Percentiles rank a stretch among this genome's conserved stretches.
Conservation (phyloP, 306 rosid species). For the Quillaja saponaria region DNA sequence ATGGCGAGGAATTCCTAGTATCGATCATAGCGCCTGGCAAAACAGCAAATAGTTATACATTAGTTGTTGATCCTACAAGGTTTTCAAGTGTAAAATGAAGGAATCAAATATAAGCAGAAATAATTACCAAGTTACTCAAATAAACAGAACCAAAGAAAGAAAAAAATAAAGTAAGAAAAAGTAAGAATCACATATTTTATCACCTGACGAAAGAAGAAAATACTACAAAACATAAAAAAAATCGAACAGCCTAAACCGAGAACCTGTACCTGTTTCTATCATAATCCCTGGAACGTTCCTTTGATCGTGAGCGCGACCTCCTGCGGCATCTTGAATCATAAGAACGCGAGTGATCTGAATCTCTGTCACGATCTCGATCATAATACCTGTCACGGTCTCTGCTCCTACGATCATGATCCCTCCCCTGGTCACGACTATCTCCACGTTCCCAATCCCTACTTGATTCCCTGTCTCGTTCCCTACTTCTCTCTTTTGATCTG, state of each 20-base stretch:
- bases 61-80: constrained; percentile 18
- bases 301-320: constrained; percentile 84
- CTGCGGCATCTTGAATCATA: constrained; percentile 77
- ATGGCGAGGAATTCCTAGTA: constrained; percentile 45
- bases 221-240: not conserved
- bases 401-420: constrained; percentile 78
- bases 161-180: no score
- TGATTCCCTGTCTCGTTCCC: constrained; percentile 74
- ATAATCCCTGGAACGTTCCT: constrained; percentile 78
- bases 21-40: constrained; percentile 79
- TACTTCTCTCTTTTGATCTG: constrained; percentile 81
- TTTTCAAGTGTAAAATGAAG: no score
- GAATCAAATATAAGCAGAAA: no score
- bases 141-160: no score
- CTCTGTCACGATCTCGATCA: constrained; percentile 86
- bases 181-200: no score
- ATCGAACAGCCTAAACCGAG: not conserved
- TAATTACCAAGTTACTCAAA: no score
- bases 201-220: not conserved
- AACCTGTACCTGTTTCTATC: constrained; percentile 83
- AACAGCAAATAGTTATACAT: constrained; percentile 13
- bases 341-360: constrained; percentile 55
- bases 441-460: constrained; percentile 76
- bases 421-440: constrained; percentile 71
- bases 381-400: constrained; percentile 83